Percentiles rank a stretch among this genome's conserved stretches.
These are phyloP conservation scores for Cornus kousa DNA, from an alignment of 148 eudicot genomes.

Conservation along the genomic window DNA sequence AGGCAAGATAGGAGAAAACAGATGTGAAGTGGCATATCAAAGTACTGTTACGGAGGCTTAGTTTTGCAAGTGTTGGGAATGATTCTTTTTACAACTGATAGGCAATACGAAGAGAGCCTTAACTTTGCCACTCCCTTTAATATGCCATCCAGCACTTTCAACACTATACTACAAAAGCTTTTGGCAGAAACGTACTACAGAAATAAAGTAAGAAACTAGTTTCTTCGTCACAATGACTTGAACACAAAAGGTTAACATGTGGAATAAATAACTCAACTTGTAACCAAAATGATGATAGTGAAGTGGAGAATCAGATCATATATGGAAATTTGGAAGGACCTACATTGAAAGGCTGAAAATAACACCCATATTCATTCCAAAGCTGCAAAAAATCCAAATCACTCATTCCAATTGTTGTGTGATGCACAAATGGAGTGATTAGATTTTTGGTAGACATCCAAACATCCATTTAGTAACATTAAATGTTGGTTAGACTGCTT, in stretches of 20 bases:
- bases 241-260: background rate
- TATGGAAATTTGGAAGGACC: background rate
- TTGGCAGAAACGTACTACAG: too few relatives aligned
- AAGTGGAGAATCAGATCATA: background rate
- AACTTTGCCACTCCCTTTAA: too few relatives aligned
- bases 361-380: background rate
- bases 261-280: too few relatives aligned
- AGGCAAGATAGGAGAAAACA: background rate
- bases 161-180: too few relatives aligned
- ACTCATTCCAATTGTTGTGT: background rate
- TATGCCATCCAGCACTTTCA: too few relatives aligned
- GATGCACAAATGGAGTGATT: background rate
- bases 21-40: background rate
- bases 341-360: background rate
- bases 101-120: too few relatives aligned
- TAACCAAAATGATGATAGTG: background rate
- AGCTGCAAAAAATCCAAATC: background rate
- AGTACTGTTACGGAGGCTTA: background rate
- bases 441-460: background rate
- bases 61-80: background rate
- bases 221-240: background rate
- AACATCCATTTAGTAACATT: background rate
- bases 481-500: background rate
- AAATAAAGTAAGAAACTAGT: background rate
- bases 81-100: too few relatives aligned